These are phyloP conservation scores for Citrus inodora DNA, from an alignment of 345 rosid species.

Conservation along the genomic window DNA sequence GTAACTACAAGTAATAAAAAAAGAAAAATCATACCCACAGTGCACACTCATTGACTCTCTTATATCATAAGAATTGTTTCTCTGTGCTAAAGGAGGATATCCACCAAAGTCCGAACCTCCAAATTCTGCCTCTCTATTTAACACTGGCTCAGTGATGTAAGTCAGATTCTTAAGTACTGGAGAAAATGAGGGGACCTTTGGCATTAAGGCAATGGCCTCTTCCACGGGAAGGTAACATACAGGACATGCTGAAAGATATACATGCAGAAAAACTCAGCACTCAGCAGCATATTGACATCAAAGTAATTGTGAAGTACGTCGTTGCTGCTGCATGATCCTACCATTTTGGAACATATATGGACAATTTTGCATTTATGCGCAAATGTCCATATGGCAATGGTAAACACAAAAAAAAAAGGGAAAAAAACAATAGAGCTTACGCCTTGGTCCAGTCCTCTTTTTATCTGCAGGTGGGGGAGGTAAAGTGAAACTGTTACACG, in stretches of 20 bases:
- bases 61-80: slow-evolving; percentile 80
- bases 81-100: slow-evolving; percentile 75
- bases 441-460: slow-evolving; percentile 94
- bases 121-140: slow-evolving; percentile 61
- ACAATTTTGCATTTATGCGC: not conserved
- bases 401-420: not conserved
- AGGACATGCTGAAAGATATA: slow-evolving; percentile 75
- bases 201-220: slow-evolving; percentile 90
- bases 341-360: not conserved
- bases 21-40: slow-evolving; percentile 71
- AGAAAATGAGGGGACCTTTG: slow-evolving; percentile 74
- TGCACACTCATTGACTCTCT: slow-evolving; percentile 81
- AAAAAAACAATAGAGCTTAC: slow-evolving; percentile 45
- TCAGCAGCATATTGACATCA: slow-evolving; percentile 15
- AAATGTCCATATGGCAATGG: not conserved
- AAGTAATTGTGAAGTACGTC: not conserved
- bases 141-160: slow-evolving; percentile 65
- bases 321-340: not conserved
- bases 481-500: slow-evolving; percentile 75
- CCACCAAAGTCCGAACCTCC: slow-evolving; percentile 99
- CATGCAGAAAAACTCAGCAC: slow-evolving; percentile 23
- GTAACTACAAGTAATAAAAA: not conserved
- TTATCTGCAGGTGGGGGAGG: slow-evolving; percentile 98
- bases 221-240: slow-evolving; percentile 97
- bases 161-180: slow-evolving; percentile 73